Conservation (phyloP, 2,329 filamentous ascomycete genomes). For the Alternaria ventricosa region DNA sequence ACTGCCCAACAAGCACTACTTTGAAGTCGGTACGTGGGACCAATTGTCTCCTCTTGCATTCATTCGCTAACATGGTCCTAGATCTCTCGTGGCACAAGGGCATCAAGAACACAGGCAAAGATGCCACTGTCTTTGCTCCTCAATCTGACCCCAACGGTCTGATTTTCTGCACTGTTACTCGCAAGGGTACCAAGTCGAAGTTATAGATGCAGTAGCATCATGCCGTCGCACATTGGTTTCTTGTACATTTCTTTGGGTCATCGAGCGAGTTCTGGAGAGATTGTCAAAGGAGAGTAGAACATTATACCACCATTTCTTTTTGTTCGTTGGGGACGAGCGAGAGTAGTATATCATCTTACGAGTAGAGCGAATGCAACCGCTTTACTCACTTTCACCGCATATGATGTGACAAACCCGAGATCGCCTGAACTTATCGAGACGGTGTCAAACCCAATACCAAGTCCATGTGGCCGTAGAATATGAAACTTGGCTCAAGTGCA, state of each 20-base stretch:
- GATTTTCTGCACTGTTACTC: conserved; percentile 88
- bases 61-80: conserved; percentile 46
- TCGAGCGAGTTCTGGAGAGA: conserved; percentile 17
- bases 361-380: background rate
- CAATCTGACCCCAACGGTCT: conserved; percentile 93
- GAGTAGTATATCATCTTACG: conserved; percentile 18
- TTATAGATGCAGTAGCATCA: conserved; percentile 41
- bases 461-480: background rate
- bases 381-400: background rate
- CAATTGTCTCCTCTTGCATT: background rate
- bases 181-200: conserved; percentile 57
- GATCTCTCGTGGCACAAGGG: conserved; percentile 97
- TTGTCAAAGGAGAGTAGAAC: conserved; percentile 33
- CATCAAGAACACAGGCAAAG: conserved; percentile 90
- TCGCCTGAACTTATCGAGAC: background rate
- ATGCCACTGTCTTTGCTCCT: conserved; percentile 94
- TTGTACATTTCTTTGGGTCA: conserved; percentile 22
- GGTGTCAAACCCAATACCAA: background rate
- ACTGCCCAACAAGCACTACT: conserved; percentile 98
- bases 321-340: conserved; percentile 14
- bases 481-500: background rate
- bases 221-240: conserved; percentile 13
- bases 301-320: conserved; percentile 32
- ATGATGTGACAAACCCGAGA: background rate
- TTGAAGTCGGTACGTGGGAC: conserved; percentile 78